Base-by-base conservation (phyloP, 495 filamentous ascomycete genomes). In the Astrothelium subdiscretum region DNA sequence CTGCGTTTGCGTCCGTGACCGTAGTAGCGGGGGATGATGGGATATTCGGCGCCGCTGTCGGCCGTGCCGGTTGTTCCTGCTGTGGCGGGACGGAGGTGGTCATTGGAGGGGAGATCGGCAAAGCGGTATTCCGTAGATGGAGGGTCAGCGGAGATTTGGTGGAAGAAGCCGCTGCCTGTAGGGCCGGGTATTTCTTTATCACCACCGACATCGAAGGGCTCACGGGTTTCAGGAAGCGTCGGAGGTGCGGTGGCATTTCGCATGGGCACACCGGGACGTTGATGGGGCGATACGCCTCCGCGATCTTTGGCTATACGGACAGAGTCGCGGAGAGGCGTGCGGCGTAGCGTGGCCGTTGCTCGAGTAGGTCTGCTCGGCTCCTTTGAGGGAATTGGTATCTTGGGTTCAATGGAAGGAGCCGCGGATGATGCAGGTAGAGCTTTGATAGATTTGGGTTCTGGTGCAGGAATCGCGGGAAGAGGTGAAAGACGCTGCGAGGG, bases 291-390 rank as follows among this genome's bases (percentile, higher is more conserved):
- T 63, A 77, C 82, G 15, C 85, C 79, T 27, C 82, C 79, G 67
- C 85, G 90, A 59, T 87, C 84, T 72, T 96, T 96, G 31, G 92
- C 91, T 13, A 96, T 80, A 13, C 90, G 83, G 61, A 97, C 92
- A 0, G 92, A 96, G 74, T 97, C 94, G 31, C 91, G 87, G 64
- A 95, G 91, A 4, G 87, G 87, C 31, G 81, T 78, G 15, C 80
- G 77, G 26, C 87, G 81, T 59, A 85, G 72, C 5, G 74, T 59
- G 42, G 77, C 71, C 44, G 65, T 61, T 26, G 64, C 66, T 5
- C 35, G 31, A 10, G 18, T 18, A 6, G 51, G 67, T 61, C 22
- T 70, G 63, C 61, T 64, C 59, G 40, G 71, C 59, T 83, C 78
- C 62, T 80, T 75, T 69, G 76, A 72, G 20, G 80, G 74, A 52